Evolutionary conservation across 2,329 filamentous ascomycete species (phyloP).

Genomic region (Scedosporium aurantiacum): DNA sequence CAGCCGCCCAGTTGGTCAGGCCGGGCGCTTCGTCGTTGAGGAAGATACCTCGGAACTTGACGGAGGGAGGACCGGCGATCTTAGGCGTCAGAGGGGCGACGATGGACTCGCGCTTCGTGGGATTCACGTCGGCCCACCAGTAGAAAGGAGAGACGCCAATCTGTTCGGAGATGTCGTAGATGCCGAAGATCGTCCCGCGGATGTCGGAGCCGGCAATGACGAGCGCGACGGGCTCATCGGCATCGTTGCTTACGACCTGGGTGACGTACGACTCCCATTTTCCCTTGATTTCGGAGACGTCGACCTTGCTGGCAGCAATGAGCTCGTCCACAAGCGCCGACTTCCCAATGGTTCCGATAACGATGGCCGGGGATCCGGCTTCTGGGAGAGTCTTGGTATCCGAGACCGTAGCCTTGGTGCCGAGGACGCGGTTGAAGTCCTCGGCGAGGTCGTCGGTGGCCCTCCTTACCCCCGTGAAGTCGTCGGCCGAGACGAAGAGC

Average conservation of each 20-base stretch:
- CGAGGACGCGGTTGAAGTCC: conserved; percentile 65
- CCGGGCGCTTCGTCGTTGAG: conserved; percentile 61
- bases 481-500: conserved; percentile 44
- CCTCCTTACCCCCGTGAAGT: conserved; percentile 58
- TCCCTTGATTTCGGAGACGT: conserved; percentile 32
- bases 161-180: conserved; percentile 50
- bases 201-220: conserved; percentile 49
- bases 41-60: conserved; percentile 63
- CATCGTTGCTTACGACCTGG: conserved; percentile 33
- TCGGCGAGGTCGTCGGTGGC: conserved; percentile 54
- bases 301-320: conserved; percentile 30
- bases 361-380: conserved; percentile 42
- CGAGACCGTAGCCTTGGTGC: conserved; percentile 48
- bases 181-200: conserved; percentile 46
- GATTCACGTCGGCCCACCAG: conserved; percentile 54
- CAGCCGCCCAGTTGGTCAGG: conserved; percentile 52
- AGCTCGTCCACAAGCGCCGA: conserved; percentile 51
- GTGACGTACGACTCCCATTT: conserved; percentile 42
- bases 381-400: conserved; percentile 32
- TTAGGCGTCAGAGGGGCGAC: conserved; percentile 43
- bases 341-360: conserved; percentile 53
- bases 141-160: conserved; percentile 60
- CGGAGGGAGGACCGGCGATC: conserved; percentile 45
- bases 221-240: conserved; percentile 36
- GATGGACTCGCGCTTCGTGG: conserved; percentile 38